Evolutionary conservation across 2,329 filamentous ascomycete species (phyloP), one percentile per base, ranked within the genome.

Genomic region (Lecanicillium sp.): DNA sequence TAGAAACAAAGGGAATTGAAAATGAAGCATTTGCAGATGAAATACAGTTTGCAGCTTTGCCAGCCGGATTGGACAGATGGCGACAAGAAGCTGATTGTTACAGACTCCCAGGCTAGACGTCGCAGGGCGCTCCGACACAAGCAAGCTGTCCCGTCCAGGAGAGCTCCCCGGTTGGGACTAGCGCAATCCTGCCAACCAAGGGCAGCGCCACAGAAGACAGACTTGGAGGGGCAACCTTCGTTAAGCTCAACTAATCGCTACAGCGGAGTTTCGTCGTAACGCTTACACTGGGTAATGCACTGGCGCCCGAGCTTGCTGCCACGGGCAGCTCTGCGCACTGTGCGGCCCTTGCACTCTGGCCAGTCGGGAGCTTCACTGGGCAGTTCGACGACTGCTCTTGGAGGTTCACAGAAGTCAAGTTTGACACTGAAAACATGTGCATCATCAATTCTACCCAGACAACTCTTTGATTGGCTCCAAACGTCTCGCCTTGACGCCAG

Each of bases 161-260:
- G 40, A 43, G 48, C 32, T 50, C 30, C 48, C 30, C 14, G 23
- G 38, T 23, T 21, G 5, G 30, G 48, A 38, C 43, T 50, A 50
- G 48, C 42, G 48, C 19, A 7, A 6, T 20, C 12, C 4, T 10
- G 12, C 7, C 6, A 3, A 4, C 29, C 41, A 17, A 9, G 23
- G 23, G 21, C 21, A 44, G 19, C 33, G n/a, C 30, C 32, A 15
- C 17, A 20, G 17, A 8, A 9, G 11, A 44, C 5, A 19, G 14
- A 8, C 7, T 29, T 2, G 19, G 14, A 30, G 12, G 14, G 23
- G n/a, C 20, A 39, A 17, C 26, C 44, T 37, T 19, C 50, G 39
- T 39, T 54, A 54, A 38, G 8, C 38, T 37, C 52, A 54, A 52
- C 12, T 33, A 35, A 17, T 32, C 30, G 39, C 29, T 50, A 52